Evolutionary conservation across 805 yeast genomes (phyloP).

Genomic region (Lachancea mirantina): DNA sequence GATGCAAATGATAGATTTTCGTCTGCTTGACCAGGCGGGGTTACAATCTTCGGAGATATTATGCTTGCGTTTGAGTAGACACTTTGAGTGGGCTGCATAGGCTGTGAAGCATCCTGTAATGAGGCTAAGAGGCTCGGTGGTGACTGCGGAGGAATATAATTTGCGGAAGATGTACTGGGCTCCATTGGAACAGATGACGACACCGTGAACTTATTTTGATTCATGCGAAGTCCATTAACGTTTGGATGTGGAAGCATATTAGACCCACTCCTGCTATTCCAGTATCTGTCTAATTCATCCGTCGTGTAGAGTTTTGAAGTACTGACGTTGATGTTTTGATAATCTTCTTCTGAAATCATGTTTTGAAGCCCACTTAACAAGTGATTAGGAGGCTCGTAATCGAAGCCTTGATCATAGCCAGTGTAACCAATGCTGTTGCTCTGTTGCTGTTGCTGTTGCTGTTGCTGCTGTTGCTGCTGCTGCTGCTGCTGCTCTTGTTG

Average conservation of each 20-base stretch:
- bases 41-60: too few species aligned
- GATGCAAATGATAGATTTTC: too few species aligned
- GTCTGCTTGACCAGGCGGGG: too few species aligned
- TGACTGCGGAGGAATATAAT: too few species aligned
- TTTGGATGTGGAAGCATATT: background rate
- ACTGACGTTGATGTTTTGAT: slow-evolving; percentile 22
- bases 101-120: too few species aligned
- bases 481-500: slow-evolving; percentile 7
- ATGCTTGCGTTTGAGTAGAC: too few species aligned
- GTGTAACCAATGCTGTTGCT: background rate
- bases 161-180: too few species aligned
- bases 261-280: slow-evolving; percentile 14
- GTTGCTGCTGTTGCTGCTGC: slow-evolving; percentile 9
- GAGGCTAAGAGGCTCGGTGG: too few species aligned
- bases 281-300: slow-evolving; percentile 32
- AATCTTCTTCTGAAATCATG: slow-evolving; percentile 29
- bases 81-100: too few species aligned
- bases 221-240: too few species aligned
- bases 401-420: slow-evolving; percentile 20
- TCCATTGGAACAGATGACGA: too few species aligned
- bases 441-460: background rate
- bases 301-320: slow-evolving; percentile 29
- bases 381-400: slow-evolving; percentile 27
- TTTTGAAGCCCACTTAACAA: slow-evolving; percentile 28
- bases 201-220: too few species aligned